Evolutionary conservation across 805 yeast genomes (phyloP), one percentile per base, ranked within the genome.

Genomic region (Nakazawaea siamensis): DNA sequence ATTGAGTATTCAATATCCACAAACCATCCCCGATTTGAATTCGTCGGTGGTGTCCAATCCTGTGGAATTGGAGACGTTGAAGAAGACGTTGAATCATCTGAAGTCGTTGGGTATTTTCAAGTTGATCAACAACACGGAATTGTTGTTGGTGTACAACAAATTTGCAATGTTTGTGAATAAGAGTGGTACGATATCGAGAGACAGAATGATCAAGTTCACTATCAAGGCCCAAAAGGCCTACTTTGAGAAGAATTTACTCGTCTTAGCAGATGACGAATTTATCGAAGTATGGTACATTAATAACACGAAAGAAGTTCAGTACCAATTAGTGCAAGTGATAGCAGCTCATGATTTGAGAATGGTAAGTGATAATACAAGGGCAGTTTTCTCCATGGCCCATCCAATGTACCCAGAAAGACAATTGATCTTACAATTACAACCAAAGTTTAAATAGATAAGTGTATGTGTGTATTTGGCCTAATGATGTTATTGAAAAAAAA

Each of bases 211-310:
- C 3, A 54, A 58, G 39, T 73, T 70, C 44, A 62, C 58, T 15
- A 62, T 60, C 48, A 55, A 54, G 40, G 65, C 67, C 8, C 53
- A 50, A 43, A 50, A 50, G 2, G 68, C 64, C 5, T 58, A 66
- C 2, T 53, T 71, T 13, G 60, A 63, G 30, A 61, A 61, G 24
- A 73, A 70, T 11, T 71, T 62, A 45, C 52, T 77, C 37, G 50
- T 76, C 6, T 52, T 80, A 4, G 66, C 75, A 19, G 74, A 80
- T 27, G 76, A 76, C 15, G 86, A 81, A 43, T 67, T 77, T 31
- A 63, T 83, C 7, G 94, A 85, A 48, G 64, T 85, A 3, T 75
- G 87, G 61, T 66, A 75, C 24, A 58, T 80, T 18, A 67, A 68
- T 29, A 68, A 63, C 40, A 33, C 33, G 14, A 29, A 24, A 12